Evolutionary conservation across 768 basidiomycete species (phyloP), one percentile per base, ranked within the genome.

Genomic region (Suillus subluteus): DNA sequence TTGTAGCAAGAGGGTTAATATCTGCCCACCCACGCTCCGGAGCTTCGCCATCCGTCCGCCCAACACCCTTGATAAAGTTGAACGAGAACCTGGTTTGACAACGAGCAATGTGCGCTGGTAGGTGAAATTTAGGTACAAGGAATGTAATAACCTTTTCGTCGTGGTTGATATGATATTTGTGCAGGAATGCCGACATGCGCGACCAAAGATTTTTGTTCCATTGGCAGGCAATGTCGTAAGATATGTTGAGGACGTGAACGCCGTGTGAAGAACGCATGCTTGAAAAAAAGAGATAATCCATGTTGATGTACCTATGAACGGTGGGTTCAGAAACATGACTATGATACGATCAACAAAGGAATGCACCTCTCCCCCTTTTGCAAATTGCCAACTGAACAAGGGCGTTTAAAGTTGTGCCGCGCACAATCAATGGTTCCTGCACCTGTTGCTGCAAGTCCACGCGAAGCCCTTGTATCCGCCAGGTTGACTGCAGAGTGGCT

Each of bases 51-150:
- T 81, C 79, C 0, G 69, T 74, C 1, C 72, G 70, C 9, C 76
- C 78, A n/a, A 70, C 69, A 9, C 78, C 73, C 0, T 65, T 40
- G 18, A 64, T 62, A 62, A 75, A 75, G 30, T 74, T 76, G 21
- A 82, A 62, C 13, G 70, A 76, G 66, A 72, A 80, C 4, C 63
- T 62, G 2, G 58, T 62, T 15, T 74, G 75, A 63, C 79, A 80
- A 7, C 44, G 6, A 0, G 67, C 16, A 0, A 69, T 72, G 64
- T 82, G 82, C 0, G 66, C 76, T n/a, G 72, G 68, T 37, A 80
- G 68, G 41, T 82, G 82, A 67, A 78, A 80, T 43, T 76, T 75
- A 0, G 80, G 82, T 12, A 83, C 70, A 30, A 74, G 62, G 44
- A 65, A 75, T 52, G 30, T 32, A 66, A 64, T 30, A 16, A 37